phyloP scores from a whole-genome alignment of 2,329 filamentous ascomycete genomes.

The Verticillium albo-atrum region DNA sequence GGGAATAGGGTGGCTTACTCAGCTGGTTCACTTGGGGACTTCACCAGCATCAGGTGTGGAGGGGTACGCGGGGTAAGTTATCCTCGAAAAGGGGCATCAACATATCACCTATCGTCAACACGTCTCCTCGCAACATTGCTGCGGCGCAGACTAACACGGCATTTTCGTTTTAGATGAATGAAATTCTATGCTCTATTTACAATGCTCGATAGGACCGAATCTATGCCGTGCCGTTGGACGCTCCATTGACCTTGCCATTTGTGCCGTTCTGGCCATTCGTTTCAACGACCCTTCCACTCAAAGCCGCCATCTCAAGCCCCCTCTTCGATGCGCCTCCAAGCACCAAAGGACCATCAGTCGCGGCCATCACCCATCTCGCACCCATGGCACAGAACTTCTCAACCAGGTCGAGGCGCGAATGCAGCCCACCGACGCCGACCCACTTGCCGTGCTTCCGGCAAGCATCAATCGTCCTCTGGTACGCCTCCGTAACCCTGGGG shows the following conservation, averaged over 20 bases:
- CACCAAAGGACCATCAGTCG: slow-evolving; percentile 21
- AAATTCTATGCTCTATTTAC: too few relatives aligned
- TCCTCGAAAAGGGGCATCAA: too few relatives aligned
- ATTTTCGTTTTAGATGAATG: too few relatives aligned
- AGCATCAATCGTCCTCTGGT: slow-evolving; percentile 28
- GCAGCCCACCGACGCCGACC: slow-evolving; percentile 34
- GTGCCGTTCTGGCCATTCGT: slow-evolving; percentile 5
- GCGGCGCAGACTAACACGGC: too few relatives aligned
- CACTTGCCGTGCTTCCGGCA: slow-evolving; percentile 32
- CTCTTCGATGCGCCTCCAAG: slow-evolving; percentile 19
- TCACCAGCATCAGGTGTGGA: too few relatives aligned
- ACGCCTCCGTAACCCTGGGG: slow-evolving; percentile 16
- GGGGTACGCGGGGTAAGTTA: too few relatives aligned
- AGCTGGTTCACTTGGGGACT: too few relatives aligned
- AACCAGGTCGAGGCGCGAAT: slow-evolving; percentile 32
- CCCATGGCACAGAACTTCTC: slow-evolving; percentile 2
- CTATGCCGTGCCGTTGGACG: background rate
- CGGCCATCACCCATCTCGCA: slow-evolving; percentile 15
- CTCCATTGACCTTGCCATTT: background rate
- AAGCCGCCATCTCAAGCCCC: slow-evolving; percentile 16
- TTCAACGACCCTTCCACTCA: slow-evolving; percentile 13
- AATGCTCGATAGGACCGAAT: too few relatives aligned
- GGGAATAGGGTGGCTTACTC: too few relatives aligned
- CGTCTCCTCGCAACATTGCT: too few relatives aligned
- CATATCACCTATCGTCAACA: too few relatives aligned